Evolutionary conservation across 2,329 filamentous ascomycete genomes (phyloP).

Genomic region (Fusarium succisae): DNA sequence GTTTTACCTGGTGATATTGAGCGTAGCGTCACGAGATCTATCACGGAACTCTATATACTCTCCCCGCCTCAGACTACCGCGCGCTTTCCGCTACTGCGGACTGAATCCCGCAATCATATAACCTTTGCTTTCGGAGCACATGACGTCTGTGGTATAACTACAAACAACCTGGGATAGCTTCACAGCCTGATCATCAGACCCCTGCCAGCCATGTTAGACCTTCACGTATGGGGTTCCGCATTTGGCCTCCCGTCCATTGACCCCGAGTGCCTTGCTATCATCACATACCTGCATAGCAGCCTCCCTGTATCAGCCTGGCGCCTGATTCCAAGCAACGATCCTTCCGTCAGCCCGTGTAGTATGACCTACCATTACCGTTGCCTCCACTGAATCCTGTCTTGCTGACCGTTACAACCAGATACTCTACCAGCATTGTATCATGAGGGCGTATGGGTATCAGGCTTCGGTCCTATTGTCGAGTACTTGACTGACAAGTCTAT

Average conservation of each 20-base stretch:
- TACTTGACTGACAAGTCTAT: constrained; percentile 59
- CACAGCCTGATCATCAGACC: constrained; percentile 3
- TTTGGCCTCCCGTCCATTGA: constrained; percentile 92
- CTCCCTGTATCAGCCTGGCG: constrained; percentile 71
- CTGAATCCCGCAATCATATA: neutral
- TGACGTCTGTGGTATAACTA: constrained; percentile 21
- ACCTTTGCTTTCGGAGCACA: neutral
- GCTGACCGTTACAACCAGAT: constrained; percentile 52
- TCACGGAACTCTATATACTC: neutral
- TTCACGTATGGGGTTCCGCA: constrained; percentile 91
- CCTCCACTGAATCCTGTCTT: constrained; percentile 22
- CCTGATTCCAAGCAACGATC: constrained; percentile 77
- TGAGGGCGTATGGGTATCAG: constrained; percentile 63
- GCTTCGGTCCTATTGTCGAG: constrained; percentile 68
- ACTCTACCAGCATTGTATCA: constrained; percentile 65
- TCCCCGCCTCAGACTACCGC: constrained; percentile 6
- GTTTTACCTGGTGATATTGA: constrained; percentile 1
- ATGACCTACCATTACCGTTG: constrained; percentile 49
- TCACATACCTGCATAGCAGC: constrained; percentile 77
- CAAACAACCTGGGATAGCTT: constrained; percentile 9
- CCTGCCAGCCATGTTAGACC: constrained; percentile 58
- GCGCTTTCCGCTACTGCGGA: constrained; percentile 11
- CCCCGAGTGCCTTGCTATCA: constrained; percentile 84
- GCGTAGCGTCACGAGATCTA: constrained; percentile 21
- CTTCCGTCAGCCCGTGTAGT: constrained; percentile 76